These are phyloP conservation scores for Lactarius indigo DNA, from an alignment of 768 basidiomycete genomes.

Conservation along the genomic window DNA sequence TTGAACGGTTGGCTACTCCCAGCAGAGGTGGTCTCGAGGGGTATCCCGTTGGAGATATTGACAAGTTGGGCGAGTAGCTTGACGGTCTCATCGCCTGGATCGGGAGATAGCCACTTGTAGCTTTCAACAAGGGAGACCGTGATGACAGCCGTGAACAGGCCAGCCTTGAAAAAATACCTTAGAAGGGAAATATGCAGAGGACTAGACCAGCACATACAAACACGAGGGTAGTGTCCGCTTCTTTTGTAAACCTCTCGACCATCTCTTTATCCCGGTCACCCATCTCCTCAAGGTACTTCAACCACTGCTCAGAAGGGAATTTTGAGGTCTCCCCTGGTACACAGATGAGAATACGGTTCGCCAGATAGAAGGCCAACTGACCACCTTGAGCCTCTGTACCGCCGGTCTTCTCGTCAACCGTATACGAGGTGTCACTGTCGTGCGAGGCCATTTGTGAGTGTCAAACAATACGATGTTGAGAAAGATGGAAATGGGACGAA, in stretches of 20 bases:
- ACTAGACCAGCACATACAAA: slow-evolving; percentile 4
- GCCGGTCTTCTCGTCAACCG: background rate
- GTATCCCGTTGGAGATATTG: background rate
- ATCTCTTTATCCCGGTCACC: slow-evolving; percentile 3
- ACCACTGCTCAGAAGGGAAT: background rate
- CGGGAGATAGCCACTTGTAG: slow-evolving; percentile 11
- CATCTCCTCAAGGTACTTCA: slow-evolving; percentile 3
- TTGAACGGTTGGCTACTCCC: background rate
- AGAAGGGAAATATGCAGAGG: background rate
- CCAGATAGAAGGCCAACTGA: background rate
- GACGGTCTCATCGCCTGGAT: background rate
- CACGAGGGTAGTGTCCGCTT: background rate
- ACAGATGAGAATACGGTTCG: background rate
- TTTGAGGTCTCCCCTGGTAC: background rate
- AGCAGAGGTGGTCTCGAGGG: background rate
- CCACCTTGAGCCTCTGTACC: background rate
- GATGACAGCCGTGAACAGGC: slow-evolving; percentile 19
- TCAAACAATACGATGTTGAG: too few relatives aligned
- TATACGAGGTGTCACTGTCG: background rate
- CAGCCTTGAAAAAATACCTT: slow-evolving; percentile 1
- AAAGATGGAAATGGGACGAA: too few relatives aligned
- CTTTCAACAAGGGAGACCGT: slow-evolving; percentile 13
- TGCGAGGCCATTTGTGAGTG: background rate
- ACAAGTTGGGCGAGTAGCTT: slow-evolving; percentile 7
- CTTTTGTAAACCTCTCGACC: background rate